A percentile compares a stretch with the other conserved stretches of the same genome.
phyloP scores from a whole-genome alignment of 371 early-diverging fungal genomes.

The Mucor sp. region DNA sequence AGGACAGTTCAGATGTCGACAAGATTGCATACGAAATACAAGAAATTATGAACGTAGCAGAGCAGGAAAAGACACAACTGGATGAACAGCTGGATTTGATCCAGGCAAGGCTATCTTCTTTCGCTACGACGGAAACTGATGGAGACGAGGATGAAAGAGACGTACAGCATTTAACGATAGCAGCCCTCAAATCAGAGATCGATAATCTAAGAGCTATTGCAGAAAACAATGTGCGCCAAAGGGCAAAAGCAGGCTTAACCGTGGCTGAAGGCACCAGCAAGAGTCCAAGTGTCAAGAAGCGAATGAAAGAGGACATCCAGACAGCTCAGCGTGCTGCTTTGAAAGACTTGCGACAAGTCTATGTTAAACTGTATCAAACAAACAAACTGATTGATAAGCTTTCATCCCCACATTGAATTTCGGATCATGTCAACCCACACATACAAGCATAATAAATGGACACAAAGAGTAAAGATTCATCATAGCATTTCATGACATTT shows the following conservation, averaged over 20 bases:
- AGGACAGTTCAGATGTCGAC: neutral
- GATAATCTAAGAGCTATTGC: constrained; percentile 10
- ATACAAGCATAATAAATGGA: no score
- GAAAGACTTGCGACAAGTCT: constrained; percentile 1
- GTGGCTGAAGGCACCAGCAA: neutral
- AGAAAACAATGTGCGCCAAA: constrained; percentile 12
- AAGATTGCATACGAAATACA: constrained; percentile 4
- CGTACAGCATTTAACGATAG: neutral
- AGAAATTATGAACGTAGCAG: constrained; percentile 4
- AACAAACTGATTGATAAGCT: constrained; percentile 2
- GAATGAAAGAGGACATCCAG: constrained; percentile 1
- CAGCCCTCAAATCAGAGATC: constrained; percentile 14
- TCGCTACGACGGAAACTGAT: neutral
- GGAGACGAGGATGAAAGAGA: neutral
- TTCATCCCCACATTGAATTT: no score
- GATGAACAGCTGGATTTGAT: neutral
- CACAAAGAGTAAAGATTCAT: no score
- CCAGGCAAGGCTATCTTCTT: neutral
- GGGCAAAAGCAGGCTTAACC: neutral
- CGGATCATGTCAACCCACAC: no score
- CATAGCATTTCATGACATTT: no score
- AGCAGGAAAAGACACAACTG: neutral
- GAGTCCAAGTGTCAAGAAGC: neutral
- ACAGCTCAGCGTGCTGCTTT: constrained; percentile 5
- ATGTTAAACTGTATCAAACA: neutral